Evolutionary conservation across 2,329 filamentous ascomycete species (phyloP), one percentile per base, ranked within the genome.

Genomic region (Stagonosporopsis vannaccii): DNA sequence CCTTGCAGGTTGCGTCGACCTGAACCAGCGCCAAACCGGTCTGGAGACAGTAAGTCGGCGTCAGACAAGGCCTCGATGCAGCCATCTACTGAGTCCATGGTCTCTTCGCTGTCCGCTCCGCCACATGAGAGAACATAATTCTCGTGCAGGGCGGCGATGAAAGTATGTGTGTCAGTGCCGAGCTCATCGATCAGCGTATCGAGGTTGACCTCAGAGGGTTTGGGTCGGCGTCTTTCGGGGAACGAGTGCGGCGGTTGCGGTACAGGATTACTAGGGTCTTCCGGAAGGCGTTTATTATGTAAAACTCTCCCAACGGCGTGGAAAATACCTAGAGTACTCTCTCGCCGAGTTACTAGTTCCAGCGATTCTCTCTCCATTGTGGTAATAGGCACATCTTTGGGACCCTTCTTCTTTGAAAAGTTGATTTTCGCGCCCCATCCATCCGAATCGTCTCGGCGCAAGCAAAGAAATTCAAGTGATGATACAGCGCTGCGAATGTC

Each of bases 271-370:
- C 51, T 56, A 40, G 71, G 67, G 40, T 74, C 65, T 12, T 81
- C 76, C 4, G 75, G 72, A 25, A 90, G 84, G 41, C 95, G 85
- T 74, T 97, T 99, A 79, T 99, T 99, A 79, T 98, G 96, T 0
- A 98, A 88, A 2, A 99, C 91, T 72, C 95, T 97, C 3, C 94
- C 95, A 12, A 98, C 90, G 0, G 95, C 92, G 74, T 99, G 95
- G 70, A 99, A 99, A 46, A 99, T 92, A 1, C 94, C 95, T 2
- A 99, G 81, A 60, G 89, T 97, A 15, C 90, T 89, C 77, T 98
- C 95, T 52, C 95, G 86, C 69, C 93, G 91, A 0, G 90, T 92
- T 20, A 98, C 85, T 56, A 95, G 80, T 69, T 92, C 87, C 9
- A 98, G 77, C 5, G 87, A 93, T 60, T 96, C 89, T 56, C 85